These are phyloP conservation scores for Pseudopediastrum boryanum DNA, from an alignment of 139 green algal species.

Conservation along the genomic window DNA sequence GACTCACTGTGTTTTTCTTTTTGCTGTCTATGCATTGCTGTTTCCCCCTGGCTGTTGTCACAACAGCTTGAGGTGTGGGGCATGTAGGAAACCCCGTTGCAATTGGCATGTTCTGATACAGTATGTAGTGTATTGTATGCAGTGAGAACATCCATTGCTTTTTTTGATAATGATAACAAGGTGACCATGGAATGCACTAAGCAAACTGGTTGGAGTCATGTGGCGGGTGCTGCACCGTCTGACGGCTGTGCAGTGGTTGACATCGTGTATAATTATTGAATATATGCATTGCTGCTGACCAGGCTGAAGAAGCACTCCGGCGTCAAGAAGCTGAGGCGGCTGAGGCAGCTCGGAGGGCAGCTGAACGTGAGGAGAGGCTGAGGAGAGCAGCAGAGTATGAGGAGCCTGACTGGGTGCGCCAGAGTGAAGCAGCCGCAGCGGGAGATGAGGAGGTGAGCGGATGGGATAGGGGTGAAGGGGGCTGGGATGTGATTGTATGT, in stretches of 20 bases:
- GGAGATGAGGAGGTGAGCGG: background rate
- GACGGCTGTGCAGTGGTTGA: background rate
- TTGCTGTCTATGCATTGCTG: too few relatives aligned
- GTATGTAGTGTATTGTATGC: too few relatives aligned
- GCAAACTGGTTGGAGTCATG: too few relatives aligned
- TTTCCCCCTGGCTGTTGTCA: too few relatives aligned
- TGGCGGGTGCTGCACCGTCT: background rate
- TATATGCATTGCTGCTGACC: background rate
- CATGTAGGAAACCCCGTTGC: too few relatives aligned
- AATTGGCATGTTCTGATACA: too few relatives aligned
- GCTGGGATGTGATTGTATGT: too few relatives aligned
- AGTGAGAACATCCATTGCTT: too few relatives aligned
- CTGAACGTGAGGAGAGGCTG: slow-evolving; percentile 56
- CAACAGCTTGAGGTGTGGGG: too few relatives aligned
- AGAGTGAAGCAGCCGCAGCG: slow-evolving; percentile 33
- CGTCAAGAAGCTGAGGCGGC: slow-evolving; percentile 43
- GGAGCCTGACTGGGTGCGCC: slow-evolving; percentile 54
- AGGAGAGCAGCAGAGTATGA: slow-evolving; percentile 48
- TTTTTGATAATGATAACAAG: too few relatives aligned
- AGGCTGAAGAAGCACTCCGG: slow-evolving; percentile 56
- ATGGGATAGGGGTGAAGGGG: background rate
- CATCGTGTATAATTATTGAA: background rate
- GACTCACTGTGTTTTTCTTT: too few relatives aligned
- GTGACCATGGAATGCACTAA: too few relatives aligned
- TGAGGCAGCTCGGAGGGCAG: slow-evolving; percentile 41